phyloP scores from a whole-genome alignment of 805 yeast species.

The Tetrapisispora nanseiensis region DNA sequence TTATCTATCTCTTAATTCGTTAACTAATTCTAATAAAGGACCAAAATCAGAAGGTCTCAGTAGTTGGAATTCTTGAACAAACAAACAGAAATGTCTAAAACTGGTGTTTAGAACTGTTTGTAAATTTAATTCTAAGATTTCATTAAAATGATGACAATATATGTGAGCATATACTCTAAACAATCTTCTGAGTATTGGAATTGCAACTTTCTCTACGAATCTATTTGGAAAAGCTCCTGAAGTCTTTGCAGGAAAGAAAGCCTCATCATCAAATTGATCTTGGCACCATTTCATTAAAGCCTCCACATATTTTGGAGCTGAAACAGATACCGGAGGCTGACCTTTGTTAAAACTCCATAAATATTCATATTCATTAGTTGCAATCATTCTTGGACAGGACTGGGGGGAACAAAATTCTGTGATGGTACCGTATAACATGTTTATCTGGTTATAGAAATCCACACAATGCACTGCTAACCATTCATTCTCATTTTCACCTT shows the following conservation, averaged over 20 bases:
- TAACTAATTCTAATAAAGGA: constrained; percentile 77
- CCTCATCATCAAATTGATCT: constrained; percentile 81
- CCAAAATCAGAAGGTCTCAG: constrained; percentile 79
- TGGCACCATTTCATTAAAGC: constrained; percentile 93
- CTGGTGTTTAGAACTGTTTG: constrained; percentile 91
- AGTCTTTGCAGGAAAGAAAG: constrained; percentile 77
- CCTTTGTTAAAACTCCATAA: constrained; percentile 83
- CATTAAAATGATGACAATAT: constrained; percentile 96
- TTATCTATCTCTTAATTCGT: constrained; percentile 31
- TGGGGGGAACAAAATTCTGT: constrained; percentile 93
- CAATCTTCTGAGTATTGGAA: constrained; percentile 80
- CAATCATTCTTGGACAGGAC: constrained; percentile 96
- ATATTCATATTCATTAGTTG: constrained; percentile 93
- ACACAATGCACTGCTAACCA: constrained; percentile 98
- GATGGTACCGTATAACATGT: constrained; percentile 91
- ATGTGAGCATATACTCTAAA: constrained; percentile 95
- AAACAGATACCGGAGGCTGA: constrained; percentile 68
- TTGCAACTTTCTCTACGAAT: constrained; percentile 59
- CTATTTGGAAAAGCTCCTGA: constrained; percentile 89
- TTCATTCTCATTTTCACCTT: constrained; percentile 82
- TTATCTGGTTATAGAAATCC: constrained; percentile 90
- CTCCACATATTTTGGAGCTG: constrained; percentile 94
- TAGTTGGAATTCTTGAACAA: constrained; percentile 73
- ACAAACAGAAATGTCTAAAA: constrained; percentile 84
- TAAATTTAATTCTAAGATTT: constrained; percentile 81